Evolutionary conservation across 176 grass and related monocot genomes (phyloP), one percentile per base, ranked within the genome.

Genomic region (Thalia dealbata): DNA sequence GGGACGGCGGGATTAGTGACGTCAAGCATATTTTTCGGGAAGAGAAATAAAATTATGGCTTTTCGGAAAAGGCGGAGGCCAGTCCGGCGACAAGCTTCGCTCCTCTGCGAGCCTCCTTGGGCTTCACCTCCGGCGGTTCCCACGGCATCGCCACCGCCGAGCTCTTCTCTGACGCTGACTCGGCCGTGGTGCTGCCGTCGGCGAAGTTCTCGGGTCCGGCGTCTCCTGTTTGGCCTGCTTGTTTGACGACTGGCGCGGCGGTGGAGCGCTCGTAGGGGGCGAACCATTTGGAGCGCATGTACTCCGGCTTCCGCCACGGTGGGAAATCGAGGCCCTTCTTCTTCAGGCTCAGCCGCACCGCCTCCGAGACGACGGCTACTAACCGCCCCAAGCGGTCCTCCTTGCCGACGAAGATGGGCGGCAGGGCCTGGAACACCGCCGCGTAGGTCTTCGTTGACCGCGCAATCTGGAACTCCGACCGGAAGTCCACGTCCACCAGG

Each of bases 221-320:
- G 15, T 68, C 42, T 7, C 7, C 65, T 21, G n/a, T 52, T 18
- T 52, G 12, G 32, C 38, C 63, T 15, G 69, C 32, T 75, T 21
- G 69, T 21, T 44, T 25, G 0, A 61, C 74, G 32, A 4, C 52
- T 19, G 32, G 5, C 32, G 35, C 10, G 51, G 30, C 1, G 1
- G 50, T 7, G n/a, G 32, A 32, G 50, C 87, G 87, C 73, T 90
- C 87, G 82, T 75, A 93, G 11, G 75, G 41, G 14, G 95, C 88
- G 7, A 99, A 85, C 95, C 95, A 99, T 80, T 91, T 99, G 76
- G 90, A 84, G 42, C 87, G 81, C 87, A 99, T 99, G 83, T 99
- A 99, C 82, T 93, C 90, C 0, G 74, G 80, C 76, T 93, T 92
- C 61, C 95, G 79, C 95, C 95, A 99, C 5, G 95, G 95, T 3